Base-by-base conservation (phyloP, 2,329 filamentous ascomycete genomes). In the Chalaropsis thielavioides region DNA sequence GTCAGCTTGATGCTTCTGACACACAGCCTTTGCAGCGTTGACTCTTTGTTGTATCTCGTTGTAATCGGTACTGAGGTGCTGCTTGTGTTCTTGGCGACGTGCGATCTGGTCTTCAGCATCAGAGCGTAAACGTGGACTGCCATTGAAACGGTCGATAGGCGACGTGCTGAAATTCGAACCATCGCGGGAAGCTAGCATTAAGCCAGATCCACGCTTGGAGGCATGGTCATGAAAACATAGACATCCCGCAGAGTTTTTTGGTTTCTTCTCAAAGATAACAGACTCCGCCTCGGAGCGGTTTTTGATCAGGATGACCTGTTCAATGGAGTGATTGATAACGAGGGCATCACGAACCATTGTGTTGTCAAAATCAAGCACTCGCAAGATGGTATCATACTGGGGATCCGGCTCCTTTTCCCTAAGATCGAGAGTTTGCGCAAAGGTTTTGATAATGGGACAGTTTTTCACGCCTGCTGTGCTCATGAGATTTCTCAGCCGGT, bases 281-380 rank as follows among this genome's bases (percentile, higher is more conserved):
- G 79, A 76, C 54, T 86, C 79, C 0, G 87, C 94, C 65, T 89
- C 81, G 1, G 79, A 74, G 35, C 88, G 79, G 38, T 86, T 79
- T 64, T 85, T 79, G 64, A 96, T 84, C 0, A 99, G 78, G 5
- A 96, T 83, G 7, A 87, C 84, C 73, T 96, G 92, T 68, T 99
- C 94, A 63, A 96, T 90, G 6, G 77, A 76, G 69, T 90, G 82
- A 68, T 86, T 87, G 72, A 97, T 94, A 71, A 99, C 87, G 59
- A 97, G 77, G 67, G 91, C 86, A 67, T 90, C 88, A 61, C 85
- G 85, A 22, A 96, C 86, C 54, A 88, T 75, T 22, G 88, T 82
- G 69, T 92, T 84, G 67, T 94, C 89, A 68, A 97, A 88, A 74
- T 90, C 86, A 63, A 99, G 78, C 0, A 89, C 84, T 62, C 89